phyloP scores from a whole-genome alignment of 2,329 filamentous ascomycete genomes.

The Penicillium digitatum region DNA sequence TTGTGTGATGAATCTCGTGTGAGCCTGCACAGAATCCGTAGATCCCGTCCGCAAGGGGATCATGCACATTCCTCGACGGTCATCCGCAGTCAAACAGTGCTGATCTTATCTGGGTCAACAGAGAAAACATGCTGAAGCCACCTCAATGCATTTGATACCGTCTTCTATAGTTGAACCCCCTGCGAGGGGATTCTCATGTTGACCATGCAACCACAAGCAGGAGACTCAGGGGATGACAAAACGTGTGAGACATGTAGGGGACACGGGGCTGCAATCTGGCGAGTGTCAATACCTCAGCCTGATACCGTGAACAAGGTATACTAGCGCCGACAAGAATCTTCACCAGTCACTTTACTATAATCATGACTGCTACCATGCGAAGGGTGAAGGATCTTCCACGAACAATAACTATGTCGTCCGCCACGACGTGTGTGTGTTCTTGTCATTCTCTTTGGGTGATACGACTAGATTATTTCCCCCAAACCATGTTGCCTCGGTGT shows the following conservation, averaged over 20 bases:
- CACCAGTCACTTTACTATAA: conserved; percentile 59
- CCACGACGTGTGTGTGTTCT: conserved; percentile 54
- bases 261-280: too few species aligned
- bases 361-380: conserved; percentile 53
- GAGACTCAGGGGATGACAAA: conserved; percentile 12
- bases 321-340: conserved; percentile 47
- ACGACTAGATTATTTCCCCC: not conserved
- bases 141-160: not conserved
- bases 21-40: conserved; percentile 8
- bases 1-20: conserved; percentile 22
- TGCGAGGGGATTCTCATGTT: not conserved
- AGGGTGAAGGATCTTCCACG: conserved; percentile 51
- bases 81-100: not conserved
- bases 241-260: conserved; percentile 20
- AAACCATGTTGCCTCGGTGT: conserved; percentile 60
- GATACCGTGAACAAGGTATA: not conserved
- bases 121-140: conserved; percentile 6
- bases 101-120: not conserved
- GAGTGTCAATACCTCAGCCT: too few species aligned
- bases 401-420: conserved; percentile 55
- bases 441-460: not conserved
- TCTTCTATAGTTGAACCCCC: not conserved
- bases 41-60: conserved; percentile 17
- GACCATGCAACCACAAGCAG: conserved; percentile 10
- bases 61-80: conserved; percentile 17